Evolutionary conservation across 1,139 yeast species (phyloP).

Genomic region (Kurtzmaniella natalensis): DNA sequence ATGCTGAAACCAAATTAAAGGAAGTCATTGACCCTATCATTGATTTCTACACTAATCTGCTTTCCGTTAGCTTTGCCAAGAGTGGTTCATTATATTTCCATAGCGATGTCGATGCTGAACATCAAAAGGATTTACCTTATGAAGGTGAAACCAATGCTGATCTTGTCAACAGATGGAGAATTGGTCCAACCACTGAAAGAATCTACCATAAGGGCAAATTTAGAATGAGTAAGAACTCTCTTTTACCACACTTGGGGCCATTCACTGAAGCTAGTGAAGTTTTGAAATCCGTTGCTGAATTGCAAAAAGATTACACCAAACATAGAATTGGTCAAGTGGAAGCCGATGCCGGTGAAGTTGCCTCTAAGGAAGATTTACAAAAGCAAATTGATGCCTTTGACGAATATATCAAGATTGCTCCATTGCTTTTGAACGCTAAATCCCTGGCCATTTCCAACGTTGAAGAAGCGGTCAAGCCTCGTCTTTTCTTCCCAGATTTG

Average conservation of each 20-base stretch:
- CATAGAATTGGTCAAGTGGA: constrained; percentile 52
- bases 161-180: constrained; percentile 70
- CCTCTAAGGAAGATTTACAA: constrained; percentile 37
- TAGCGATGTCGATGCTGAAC: constrained; percentile 48
- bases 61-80: constrained; percentile 55
- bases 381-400: constrained; percentile 56
- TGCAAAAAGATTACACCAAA: constrained; percentile 63
- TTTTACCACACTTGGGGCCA: constrained; percentile 64
- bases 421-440: constrained; percentile 47
- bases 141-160: constrained; percentile 56
- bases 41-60: constrained; percentile 52
- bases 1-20: constrained; percentile 37
- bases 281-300: constrained; percentile 56
- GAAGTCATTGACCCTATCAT: constrained; percentile 59
- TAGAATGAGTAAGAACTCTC: constrained; percentile 38
- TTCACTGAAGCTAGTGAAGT: constrained; percentile 59
- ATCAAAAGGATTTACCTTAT: constrained; percentile 49
- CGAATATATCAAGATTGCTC: constrained; percentile 51
- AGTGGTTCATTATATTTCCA: constrained; percentile 80
- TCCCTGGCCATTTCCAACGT: constrained; percentile 55
- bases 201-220: constrained; percentile 67
- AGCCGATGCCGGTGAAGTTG: constrained; percentile 44
- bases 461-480: constrained; percentile 63
- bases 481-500: constrained; percentile 75
- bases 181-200: constrained; percentile 87